Evolutionary conservation across 169 alveolate species (phyloP), one percentile per base, ranked within the genome.

Genomic region (Besnoitia besnoiti): DNA sequence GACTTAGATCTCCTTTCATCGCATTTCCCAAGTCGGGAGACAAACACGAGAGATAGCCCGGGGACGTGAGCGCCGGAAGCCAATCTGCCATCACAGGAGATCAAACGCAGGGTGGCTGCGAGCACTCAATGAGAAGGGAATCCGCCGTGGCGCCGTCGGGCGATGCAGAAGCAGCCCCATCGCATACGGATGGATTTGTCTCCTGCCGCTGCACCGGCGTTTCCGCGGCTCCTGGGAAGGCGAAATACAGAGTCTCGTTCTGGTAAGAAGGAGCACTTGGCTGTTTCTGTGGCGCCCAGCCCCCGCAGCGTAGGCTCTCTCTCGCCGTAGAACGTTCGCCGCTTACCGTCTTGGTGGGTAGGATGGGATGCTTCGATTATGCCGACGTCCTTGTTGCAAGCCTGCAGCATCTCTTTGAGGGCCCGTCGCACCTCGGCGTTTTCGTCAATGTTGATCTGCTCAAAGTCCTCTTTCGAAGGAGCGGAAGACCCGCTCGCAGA

Each of bases 341-440:
- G 67, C 67, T 5, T 55, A 55, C 67, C 67, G 24, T 55, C 67
- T 55, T 55, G 67, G 12, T n/a, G n/a, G n/a, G n/a, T n/a, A n/a
- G n/a, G 67, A n/a, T 19, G 67, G 24, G 27, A 19, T 55, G 67
- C 67, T 19, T 55, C 12, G 67, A 55, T 21, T 16, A 5, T 30
- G 44, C n/a, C 82, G 46, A 73, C 82, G 46, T 73, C 82, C 82
- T 42, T 40, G 46, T 89, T 89, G 80, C 93, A 89, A 0, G 39
- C 46, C 0, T 55, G 37, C 39, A 89, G 76, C n/a, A 89, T 35
- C 12, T 73, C 84, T 0, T 3, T 35, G 10, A 89, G 62, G n/a
- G 93, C 93, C 33, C 33, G 82, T 46, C 30, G 87, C 8, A 89
- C 79, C 77, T 75, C 82, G 3, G 47, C 82, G 79, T 50, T n/a